Evolutionary conservation across 139 green algal genomes (phyloP).

Genomic region (Volvox africanus): DNA sequence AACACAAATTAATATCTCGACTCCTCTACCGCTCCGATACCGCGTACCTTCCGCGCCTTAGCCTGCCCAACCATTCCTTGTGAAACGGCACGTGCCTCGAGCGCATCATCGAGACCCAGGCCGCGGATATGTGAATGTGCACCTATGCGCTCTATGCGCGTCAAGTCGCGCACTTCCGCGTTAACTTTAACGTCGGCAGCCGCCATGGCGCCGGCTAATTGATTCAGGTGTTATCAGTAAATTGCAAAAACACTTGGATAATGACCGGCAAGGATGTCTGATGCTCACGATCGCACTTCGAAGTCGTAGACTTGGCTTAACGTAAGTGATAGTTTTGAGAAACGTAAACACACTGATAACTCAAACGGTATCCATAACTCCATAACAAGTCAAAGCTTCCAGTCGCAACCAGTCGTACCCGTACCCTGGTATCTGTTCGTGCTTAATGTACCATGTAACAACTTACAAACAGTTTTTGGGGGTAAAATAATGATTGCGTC

Average conservation of each 20-base stretch:
- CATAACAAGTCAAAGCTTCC: slow-evolving; percentile 14
- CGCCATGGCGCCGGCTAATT: slow-evolving; percentile 13
- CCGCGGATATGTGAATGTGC: slow-evolving; percentile 98
- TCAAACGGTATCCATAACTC: not conserved
- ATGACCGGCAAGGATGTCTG: not conserved
- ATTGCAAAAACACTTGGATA: not conserved
- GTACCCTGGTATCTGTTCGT: no score
- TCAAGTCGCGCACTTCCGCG: slow-evolving; percentile 91
- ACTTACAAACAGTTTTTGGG: no score
- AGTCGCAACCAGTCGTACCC: not conserved
- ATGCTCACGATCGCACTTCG: not conserved
- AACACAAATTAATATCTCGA: not conserved
- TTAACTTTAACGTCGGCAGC: slow-evolving; percentile 75
- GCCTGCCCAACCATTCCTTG: slow-evolving; percentile 98
- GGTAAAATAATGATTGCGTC: no score
- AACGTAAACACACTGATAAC: not conserved
- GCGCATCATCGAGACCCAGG: slow-evolving; percentile 94
- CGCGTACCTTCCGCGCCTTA: slow-evolving; percentile 86
- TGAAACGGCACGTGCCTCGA: slow-evolving; percentile 93
- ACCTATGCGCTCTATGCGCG: slow-evolving; percentile 96
- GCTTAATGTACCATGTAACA: no score
- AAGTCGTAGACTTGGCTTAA: not conserved
- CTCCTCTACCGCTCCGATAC: not conserved
- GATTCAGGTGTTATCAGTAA: not conserved
- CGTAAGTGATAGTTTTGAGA: not conserved